Conservation (phyloP, 2,329 filamentous ascomycete genomes). For the Ciborinia camelliae region DNA sequence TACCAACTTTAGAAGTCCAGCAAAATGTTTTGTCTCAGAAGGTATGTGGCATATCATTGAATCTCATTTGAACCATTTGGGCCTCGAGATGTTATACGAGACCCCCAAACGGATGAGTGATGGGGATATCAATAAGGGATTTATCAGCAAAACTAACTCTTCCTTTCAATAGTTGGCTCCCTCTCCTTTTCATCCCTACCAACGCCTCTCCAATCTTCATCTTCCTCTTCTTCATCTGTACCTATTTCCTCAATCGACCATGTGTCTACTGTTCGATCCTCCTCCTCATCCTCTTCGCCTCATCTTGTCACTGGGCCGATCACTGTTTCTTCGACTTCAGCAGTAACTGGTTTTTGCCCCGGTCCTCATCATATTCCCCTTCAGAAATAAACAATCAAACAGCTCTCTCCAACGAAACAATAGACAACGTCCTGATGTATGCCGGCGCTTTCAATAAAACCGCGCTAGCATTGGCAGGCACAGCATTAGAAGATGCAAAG, state of each 20-base stretch:
- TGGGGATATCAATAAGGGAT: neutral
- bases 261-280: conserved; percentile 98
- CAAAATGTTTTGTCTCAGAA: conserved; percentile 60
- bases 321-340: conserved; percentile 89
- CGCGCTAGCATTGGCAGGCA: conserved; percentile 62
- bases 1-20: neutral
- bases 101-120: neutral
- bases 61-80: neutral
- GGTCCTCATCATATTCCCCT: conserved; percentile 39
- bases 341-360: conserved; percentile 91
- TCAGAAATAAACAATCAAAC: conserved; percentile 32
- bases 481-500: conserved; percentile 60
- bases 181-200: conserved; percentile 82
- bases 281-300: conserved; percentile 89
- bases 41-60: conserved; percentile 41
- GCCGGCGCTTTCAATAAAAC: conserved; percentile 61
- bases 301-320: conserved; percentile 85
- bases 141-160: conserved; percentile 6
- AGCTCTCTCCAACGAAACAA: conserved; percentile 30
- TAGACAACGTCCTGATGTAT: conserved; percentile 39
- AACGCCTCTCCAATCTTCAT: conserved; percentile 84
- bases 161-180: conserved; percentile 63
- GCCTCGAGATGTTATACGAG: neutral
- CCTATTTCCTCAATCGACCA: conserved; percentile 92
- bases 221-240: conserved; percentile 84